phyloP scores from a whole-genome alignment of 2,329 filamentous ascomycete genomes.

The Sporothrix euskadiensis region DNA sequence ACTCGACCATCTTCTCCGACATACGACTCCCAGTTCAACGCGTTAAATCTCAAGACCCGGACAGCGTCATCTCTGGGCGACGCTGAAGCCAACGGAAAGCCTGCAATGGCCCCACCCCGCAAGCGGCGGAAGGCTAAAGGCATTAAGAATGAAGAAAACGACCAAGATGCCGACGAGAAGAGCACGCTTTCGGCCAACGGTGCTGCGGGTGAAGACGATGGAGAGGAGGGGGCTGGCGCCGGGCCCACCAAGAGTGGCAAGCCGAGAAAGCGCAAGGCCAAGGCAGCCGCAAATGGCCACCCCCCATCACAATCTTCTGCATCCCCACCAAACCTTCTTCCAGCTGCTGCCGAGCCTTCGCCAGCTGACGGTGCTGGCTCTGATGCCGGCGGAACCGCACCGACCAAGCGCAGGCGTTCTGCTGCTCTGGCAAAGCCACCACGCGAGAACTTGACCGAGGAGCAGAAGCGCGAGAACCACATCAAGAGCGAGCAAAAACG shows the following conservation, averaged over 20 bases:
- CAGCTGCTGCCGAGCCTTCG: not conserved
- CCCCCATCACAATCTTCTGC: conserved; percentile 16
- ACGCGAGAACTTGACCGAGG: conserved; percentile 74
- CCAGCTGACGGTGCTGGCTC: not conserved
- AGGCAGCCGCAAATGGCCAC: conserved; percentile 11
- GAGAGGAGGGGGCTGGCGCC: not conserved
- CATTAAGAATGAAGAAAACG: conserved; percentile 25
- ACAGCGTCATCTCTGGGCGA: conserved; percentile 36
- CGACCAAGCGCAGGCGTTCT: conserved; percentile 21
- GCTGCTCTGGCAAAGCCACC: conserved; percentile 44
- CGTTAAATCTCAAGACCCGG: conserved; percentile 34
- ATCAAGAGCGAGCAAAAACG: conserved; percentile 87
- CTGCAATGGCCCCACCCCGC: conserved; percentile 46
- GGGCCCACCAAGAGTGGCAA: conserved; percentile 5
- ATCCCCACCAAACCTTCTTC: not conserved
- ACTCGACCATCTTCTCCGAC: conserved; percentile 61
- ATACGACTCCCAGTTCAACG: conserved; percentile 31
- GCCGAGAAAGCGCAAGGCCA: conserved; percentile 27
- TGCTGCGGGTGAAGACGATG: not conserved
- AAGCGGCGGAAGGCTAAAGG: conserved; percentile 59
- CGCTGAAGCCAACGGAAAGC: conserved; percentile 40
- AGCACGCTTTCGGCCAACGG: not conserved
- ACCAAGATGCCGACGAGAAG: not conserved
- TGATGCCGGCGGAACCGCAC: not conserved
- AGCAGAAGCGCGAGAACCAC: conserved; percentile 82